Base-by-base conservation (phyloP, 2,329 filamentous ascomycete species). In the Dothidotthia symphoricarpi region DNA sequence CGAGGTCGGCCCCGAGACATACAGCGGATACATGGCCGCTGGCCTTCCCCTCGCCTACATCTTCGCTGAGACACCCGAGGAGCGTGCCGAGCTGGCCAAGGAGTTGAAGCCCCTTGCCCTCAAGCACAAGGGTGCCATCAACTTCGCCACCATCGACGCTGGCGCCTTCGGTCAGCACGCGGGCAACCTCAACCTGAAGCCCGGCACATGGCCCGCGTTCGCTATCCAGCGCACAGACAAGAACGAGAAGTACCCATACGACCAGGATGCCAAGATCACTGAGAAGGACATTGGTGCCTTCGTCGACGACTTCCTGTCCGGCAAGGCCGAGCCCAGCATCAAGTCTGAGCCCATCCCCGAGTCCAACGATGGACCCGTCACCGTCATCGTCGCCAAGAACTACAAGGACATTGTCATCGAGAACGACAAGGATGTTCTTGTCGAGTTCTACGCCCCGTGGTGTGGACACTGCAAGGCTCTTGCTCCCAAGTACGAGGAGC, bases 341-440 rank as follows among this genome's bases (percentile, higher is more conserved):
- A 98, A 98, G 82, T 96, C 90, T 50, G 93, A 98, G 80, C 87
- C 89, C 41, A 83, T 97, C 56, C 93, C 93, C 48, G 89, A 96
- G 81, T 85, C 80, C 51, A 87, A 98, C 71, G 89, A 96, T 51
- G 89, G 88, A 39, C 80, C 88, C 49, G 91, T 96, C 61, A 83
- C 82, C 45, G 78, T 94, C 45, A 79, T 98, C 41, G 93, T 98
- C 41, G 93, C 91, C 68, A 86, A 95, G 75, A 91, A 80, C 75
- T 98, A 96, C 80, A 78, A 95, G 50, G 80, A 94, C 6, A 74
- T 97, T 55, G 90, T 98, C 62, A 79, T 96, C 39, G 85, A 98
- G 66, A 85, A 95, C 70, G 78, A 84, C 67, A 97, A 97, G 85
- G 93, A 98, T 70, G 93, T 98, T 43, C 81, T 98, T 54, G 74